These are phyloP conservation scores for Phytopythium cucurbitacearum DNA, from an alignment of 352 stramenopile species.

Conservation along the genomic window DNA sequence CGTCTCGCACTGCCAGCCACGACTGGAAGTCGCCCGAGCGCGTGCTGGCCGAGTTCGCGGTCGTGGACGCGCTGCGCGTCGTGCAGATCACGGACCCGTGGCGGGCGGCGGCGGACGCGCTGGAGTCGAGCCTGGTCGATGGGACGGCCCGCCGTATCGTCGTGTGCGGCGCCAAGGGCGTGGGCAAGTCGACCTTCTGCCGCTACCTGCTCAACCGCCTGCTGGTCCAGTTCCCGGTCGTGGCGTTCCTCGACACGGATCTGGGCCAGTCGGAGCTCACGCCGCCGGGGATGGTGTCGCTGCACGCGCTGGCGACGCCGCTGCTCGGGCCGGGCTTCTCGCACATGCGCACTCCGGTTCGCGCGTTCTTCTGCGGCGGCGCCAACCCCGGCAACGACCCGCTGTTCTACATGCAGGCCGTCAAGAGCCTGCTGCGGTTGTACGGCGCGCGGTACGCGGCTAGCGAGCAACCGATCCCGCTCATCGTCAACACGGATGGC, in stretches of 20 bases:
- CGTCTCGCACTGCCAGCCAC: slow-evolving; percentile 9
- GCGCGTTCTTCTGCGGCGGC: slow-evolving; percentile 72
- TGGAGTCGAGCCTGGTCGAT: slow-evolving; percentile 33
- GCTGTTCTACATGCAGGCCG: slow-evolving; percentile 66
- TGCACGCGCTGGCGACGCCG: slow-evolving; percentile 86
- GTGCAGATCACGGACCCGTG: slow-evolving; percentile 64
- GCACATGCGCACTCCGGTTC: slow-evolving; percentile 81
- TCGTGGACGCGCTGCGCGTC: slow-evolving; percentile 55
- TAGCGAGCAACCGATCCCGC: slow-evolving; percentile 36
- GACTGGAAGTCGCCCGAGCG: slow-evolving; percentile 49
- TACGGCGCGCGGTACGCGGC: slow-evolving; percentile 17
- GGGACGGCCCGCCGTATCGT: slow-evolving; percentile 57
- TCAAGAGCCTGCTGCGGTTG: slow-evolving; percentile 63
- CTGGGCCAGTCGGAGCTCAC: slow-evolving; percentile 94
- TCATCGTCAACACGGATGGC: slow-evolving; percentile 96
- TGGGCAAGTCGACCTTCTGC: slow-evolving; percentile 95
- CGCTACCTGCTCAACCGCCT: slow-evolving; percentile 92
- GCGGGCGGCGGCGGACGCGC: slow-evolving; percentile 33
- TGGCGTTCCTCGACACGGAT: slow-evolving; percentile 95
- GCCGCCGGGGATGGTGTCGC: slow-evolving; percentile 89
- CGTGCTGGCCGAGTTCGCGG: slow-evolving; percentile 47
- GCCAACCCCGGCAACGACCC: slow-evolving; percentile 74
- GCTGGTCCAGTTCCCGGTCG: slow-evolving; percentile 56
- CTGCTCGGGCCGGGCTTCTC: slow-evolving; percentile 90
- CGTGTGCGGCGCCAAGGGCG: slow-evolving; percentile 93